A percentile compares a stretch with the other conserved stretches of the same genome.
phyloP scores from a whole-genome alignment of 495 filamentous ascomycete genomes.

The Lentithecium fluviatile region DNA sequence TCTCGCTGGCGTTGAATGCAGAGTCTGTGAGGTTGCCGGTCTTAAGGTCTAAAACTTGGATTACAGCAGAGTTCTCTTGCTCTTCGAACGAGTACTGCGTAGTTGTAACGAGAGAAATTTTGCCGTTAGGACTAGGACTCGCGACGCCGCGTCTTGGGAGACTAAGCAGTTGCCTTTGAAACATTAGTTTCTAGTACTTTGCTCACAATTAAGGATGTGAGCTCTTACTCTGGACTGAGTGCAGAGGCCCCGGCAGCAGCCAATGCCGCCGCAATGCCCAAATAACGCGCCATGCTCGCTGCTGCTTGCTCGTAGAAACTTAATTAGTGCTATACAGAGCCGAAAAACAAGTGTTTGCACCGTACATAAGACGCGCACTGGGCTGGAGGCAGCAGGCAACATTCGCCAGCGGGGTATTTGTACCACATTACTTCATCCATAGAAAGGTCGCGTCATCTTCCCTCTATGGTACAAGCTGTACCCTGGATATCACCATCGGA shows the following conservation, averaged over 20 bases:
- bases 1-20: constrained; percentile 45
- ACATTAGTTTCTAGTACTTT: not conserved
- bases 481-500: no score
- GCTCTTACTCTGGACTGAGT: constrained; percentile 25
- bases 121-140: constrained; percentile 24
- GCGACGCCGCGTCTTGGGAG: constrained; percentile 25
- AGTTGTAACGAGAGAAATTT: constrained; percentile 36
- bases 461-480: no score
- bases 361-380: not conserved
- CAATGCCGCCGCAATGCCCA: constrained; percentile 20
- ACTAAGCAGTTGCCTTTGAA: constrained; percentile 29
- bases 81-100: constrained; percentile 51
- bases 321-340: not conserved
- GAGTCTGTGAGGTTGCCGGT: constrained; percentile 44
- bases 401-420: constrained; percentile 5
- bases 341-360: not conserved
- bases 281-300: constrained; percentile 22
- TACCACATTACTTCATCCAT: not conserved
- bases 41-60: constrained; percentile 45
- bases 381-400: not conserved
- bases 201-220: not conserved
- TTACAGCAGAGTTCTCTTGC: constrained; percentile 42
- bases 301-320: not conserved
- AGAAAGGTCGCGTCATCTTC: not conserved
- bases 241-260: constrained; percentile 22